These are phyloP conservation scores for Alternaria consortialis DNA, from an alignment of 2,329 filamentous ascomycete species.

Conservation along the genomic window DNA sequence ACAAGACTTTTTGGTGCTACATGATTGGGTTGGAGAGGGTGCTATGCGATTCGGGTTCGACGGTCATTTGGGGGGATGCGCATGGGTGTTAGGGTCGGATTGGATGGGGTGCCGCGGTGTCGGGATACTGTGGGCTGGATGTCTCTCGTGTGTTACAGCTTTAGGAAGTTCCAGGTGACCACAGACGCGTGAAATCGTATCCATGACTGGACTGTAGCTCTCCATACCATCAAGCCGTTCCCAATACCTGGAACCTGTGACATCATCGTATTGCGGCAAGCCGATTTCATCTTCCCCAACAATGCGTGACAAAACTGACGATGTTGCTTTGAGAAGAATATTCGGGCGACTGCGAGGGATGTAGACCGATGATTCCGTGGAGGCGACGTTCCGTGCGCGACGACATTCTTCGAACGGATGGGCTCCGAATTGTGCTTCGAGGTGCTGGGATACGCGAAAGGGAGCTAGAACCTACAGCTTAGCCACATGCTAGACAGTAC, in stretches of 20 bases:
- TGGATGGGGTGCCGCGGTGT: constrained; percentile 17
- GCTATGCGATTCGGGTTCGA: constrained; percentile 33
- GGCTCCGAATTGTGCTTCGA: constrained; percentile 1
- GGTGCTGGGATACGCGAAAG: constrained; percentile 2
- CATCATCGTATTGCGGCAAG: not conserved
- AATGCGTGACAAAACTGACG: not conserved
- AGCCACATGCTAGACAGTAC: constrained; percentile 26
- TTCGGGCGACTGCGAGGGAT: not conserved
- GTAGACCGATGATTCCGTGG: not conserved
- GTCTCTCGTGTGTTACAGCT: constrained; percentile 1
- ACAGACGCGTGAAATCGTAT: constrained; percentile 8
- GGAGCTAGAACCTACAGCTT: constrained; percentile 16
- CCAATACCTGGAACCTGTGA: not conserved
- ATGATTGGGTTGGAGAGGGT: constrained; percentile 42
- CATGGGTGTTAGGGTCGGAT: constrained; percentile 15
- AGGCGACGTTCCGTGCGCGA: not conserved
- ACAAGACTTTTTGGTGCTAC: constrained; percentile 47
- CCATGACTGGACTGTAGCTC: not conserved
- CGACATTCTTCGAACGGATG: constrained; percentile 2
- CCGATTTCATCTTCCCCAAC: not conserved
- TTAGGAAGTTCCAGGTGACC: not conserved
- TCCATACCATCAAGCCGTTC: not conserved
- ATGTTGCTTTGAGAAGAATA: not conserved
- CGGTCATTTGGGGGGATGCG: constrained; percentile 10
- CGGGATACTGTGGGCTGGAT: constrained; percentile 20